Evolutionary conservation across 225 moss, liverwort and hornwort genomes (phyloP).

Genomic region (Polytrichum commune): DNA sequence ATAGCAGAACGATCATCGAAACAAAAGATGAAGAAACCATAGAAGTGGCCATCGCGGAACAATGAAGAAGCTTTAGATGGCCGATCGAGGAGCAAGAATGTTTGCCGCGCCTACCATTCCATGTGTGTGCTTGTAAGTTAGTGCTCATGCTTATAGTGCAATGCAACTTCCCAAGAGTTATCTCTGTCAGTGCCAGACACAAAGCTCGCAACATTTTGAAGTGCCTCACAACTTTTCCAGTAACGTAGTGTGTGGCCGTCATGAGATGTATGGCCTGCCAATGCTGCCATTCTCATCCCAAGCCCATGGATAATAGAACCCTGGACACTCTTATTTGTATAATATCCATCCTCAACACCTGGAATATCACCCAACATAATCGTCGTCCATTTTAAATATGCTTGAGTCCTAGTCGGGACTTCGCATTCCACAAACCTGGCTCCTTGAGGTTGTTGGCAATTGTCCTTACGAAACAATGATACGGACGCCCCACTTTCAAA

Average conservation of each 20-base stretch:
- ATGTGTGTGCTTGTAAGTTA: background rate
- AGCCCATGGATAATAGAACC: background rate
- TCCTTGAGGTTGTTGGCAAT: background rate
- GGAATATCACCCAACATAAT: background rate
- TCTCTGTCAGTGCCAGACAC: background rate
- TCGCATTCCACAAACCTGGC: too few species aligned
- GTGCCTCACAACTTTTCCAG: background rate
- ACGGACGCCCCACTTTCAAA: background rate
- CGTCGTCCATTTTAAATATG: background rate
- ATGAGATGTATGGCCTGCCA: background rate
- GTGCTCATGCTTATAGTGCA: background rate
- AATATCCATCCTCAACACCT: background rate
- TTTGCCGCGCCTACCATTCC: too few species aligned
- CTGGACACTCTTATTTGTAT: background rate
- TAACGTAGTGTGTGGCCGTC: background rate
- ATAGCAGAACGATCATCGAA: too few species aligned
- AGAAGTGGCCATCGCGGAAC: too few species aligned
- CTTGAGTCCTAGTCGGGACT: background rate
- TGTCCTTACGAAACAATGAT: background rate
- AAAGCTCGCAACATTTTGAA: background rate
- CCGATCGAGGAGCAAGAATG: too few species aligned
- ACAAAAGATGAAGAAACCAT: too few species aligned
- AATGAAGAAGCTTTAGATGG: too few species aligned
- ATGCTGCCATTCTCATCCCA: background rate
- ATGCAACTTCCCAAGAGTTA: background rate